Evolutionary conservation across 768 basidiomycete genomes (phyloP), one percentile per base, ranked within the genome.

Genomic region (Cystobasidium onofrii): DNA sequence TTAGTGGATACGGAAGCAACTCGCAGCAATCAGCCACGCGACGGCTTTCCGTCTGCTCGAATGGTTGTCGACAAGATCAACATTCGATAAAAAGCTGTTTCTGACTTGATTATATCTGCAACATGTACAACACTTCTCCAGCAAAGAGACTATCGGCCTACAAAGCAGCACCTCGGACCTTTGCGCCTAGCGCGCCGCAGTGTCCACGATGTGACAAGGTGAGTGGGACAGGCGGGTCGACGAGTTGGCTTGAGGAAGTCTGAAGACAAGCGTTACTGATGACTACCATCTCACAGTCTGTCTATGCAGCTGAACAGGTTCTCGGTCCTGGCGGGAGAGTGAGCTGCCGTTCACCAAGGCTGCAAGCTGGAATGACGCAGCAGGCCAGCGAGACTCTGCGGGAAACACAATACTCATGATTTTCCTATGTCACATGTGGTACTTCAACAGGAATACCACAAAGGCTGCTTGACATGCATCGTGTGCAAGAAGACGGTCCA

Each of bases 241-340:
- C 7, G n/a, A n/a, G n/a, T n/a, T n/a, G n/a, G 10, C 27, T 36
- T 31, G 10, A 27, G 33, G 17, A 66, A 4, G 43, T 4, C 44
- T 44, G 25, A 9, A 52, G 29, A 31, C 50, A 13, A 39, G 25
- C 33, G 2, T 3, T 34, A 64, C 25, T 27, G 36, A 61, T 52
- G 20, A n/a, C 66, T 3, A 10, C 41, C 13, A 17, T 20, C 23
- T 34, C 17, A 12, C 39, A 73, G 57, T 43, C 85, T 0, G 92
- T 93, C 36, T 94, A 94, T 81, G 89, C 89, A 74, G 91, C 91
- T 64, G 91, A 94, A 81, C 90, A 93, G 89, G 86, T 86, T 34
- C 87, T 93, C 84, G 92, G 92, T 23, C 92, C 92, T 66, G 92
- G 89, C 27, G 86, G 92, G 80, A 92, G 89, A 86, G 92, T 91